Evolutionary conservation across 805 yeast species (phyloP), one percentile per base, ranked within the genome.

Genomic region (Saccharomyces eubayanus): DNA sequence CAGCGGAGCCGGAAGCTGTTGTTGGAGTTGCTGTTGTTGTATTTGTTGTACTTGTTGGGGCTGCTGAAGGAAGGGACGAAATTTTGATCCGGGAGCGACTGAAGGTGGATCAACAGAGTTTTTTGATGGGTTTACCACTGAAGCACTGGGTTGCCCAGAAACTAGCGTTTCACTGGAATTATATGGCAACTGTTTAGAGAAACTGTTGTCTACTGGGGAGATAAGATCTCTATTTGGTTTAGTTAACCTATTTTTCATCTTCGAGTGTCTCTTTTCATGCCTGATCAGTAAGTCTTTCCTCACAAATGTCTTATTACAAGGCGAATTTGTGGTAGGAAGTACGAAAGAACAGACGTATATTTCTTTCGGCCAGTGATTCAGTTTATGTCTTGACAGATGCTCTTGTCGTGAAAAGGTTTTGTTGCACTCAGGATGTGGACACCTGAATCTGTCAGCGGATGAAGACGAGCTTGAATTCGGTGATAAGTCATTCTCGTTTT

Each of bases 231-330:
- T 36, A 11, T 16, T 36, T 36, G 47, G 14, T 12, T 20, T 28
- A 21, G n/a, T 46, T 46, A 27, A 14, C 41, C 57, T 53, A 30
- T 45, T 55, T 27, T 49, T 50, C 16, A 30, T 36, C 28, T 57
- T 59, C 9, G 67, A 65, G 65, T 80, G 72, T 59, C 83, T 52
- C 69, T 71, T 62, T 62, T 66, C 59, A 64, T 81, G 75, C 67
- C 85, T 62, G 5, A 62, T 63, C 29, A 77, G 71, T 47, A 83
- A 68, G 62, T 83, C 89, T 55, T 74, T 77, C 43, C 89, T 67
- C 1, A 83, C 87, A 72, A 83, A 83, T 0, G 82, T 78, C 64
- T 80, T 81, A 2, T 76, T 76, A 65, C 89, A 83, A 5, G 68
- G 65, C 10, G 75, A 65, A 20, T 59, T 56, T 5, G 59, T 54